These are phyloP conservation scores for Platanus orientalis DNA, from an alignment of 164 flowering plant species.

Conservation along the genomic window DNA sequence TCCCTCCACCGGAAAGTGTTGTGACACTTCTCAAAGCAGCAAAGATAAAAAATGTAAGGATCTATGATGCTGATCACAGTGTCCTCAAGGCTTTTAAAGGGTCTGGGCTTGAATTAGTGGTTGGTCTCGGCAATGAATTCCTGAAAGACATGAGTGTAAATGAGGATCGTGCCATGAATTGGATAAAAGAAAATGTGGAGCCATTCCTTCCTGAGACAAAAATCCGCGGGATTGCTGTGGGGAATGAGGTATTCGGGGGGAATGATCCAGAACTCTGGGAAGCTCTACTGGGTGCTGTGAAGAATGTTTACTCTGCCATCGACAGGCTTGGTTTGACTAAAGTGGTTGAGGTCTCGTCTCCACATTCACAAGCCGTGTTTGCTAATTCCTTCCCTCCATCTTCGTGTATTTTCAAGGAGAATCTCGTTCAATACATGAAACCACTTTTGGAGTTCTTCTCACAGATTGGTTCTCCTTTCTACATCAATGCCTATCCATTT, in stretches of 20 bases:
- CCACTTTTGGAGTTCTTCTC: constrained; percentile 55
- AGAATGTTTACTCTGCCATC: constrained; percentile 45
- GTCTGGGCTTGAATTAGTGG: constrained; percentile 49
- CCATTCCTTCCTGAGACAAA: constrained; percentile 42
- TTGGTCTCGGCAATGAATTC: constrained; percentile 44
- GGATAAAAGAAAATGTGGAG: constrained; percentile 59
- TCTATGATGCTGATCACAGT: constrained; percentile 53
- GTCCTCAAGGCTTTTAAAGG: constrained; percentile 59
- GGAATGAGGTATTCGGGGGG: constrained; percentile 58
- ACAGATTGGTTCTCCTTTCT: constrained; percentile 52
- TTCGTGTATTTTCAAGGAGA: constrained; percentile 42
- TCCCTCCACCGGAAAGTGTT: constrained; percentile 56
- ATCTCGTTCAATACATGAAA: constrained; percentile 46
- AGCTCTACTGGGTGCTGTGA: constrained; percentile 48
- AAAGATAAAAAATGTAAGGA: constrained; percentile 53
- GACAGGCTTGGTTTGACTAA: constrained; percentile 31
- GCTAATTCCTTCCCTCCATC: constrained; percentile 59
- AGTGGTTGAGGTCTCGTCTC: constrained; percentile 42
- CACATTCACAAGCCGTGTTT: constrained; percentile 64
- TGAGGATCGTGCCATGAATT: constrained; percentile 40
- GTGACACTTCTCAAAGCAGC: constrained; percentile 48
- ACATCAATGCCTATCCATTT: constrained; percentile 63
- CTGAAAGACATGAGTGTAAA: constrained; percentile 41
- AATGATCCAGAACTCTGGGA: constrained; percentile 35
- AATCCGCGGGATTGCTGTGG: constrained; percentile 56